Evolutionary conservation across 192 early-diverging fungal species (phyloP).

Genomic region (Coemansia sp.): DNA sequence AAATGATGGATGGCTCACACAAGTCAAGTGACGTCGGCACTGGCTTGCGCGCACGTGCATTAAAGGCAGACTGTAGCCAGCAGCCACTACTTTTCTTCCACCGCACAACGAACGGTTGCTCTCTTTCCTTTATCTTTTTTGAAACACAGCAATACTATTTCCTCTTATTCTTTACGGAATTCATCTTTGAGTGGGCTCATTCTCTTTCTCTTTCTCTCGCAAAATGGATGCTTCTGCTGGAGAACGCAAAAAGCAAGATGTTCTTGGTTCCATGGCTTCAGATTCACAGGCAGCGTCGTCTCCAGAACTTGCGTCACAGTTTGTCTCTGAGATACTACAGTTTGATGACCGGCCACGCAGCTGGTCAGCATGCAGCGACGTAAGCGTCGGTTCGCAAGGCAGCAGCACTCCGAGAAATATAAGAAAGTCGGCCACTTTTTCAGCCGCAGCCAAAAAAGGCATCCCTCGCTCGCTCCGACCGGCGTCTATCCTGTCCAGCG

Average conservation of each 20-base stretch:
- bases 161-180: slow-evolving; percentile 5
- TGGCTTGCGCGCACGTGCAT: neutral
- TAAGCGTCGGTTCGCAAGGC: neutral
- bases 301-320: slow-evolving; percentile 27
- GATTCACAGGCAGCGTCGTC: slow-evolving; percentile 31
- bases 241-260: slow-evolving; percentile 10
- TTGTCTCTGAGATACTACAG: slow-evolving; percentile 29
- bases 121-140: slow-evolving; percentile 6
- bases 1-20: too few species aligned
- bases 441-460: neutral
- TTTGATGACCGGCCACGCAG: slow-evolving; percentile 38
- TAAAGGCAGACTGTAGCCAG: neutral
- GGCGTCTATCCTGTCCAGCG: slow-evolving; percentile 26
- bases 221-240: neutral
- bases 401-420: neutral
- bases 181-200: neutral
- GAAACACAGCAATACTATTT: neutral
- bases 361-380: slow-evolving; percentile 30
- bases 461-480: slow-evolving; percentile 12
- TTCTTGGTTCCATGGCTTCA: slow-evolving; percentile 11
- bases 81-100: neutral
- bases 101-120: neutral
- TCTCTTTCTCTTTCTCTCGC: neutral
- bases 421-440: neutral
- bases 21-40: slow-evolving; percentile 4